Conservation (phyloP, 148 eudicot species). For the Arctostaphylos glauca region DNA sequence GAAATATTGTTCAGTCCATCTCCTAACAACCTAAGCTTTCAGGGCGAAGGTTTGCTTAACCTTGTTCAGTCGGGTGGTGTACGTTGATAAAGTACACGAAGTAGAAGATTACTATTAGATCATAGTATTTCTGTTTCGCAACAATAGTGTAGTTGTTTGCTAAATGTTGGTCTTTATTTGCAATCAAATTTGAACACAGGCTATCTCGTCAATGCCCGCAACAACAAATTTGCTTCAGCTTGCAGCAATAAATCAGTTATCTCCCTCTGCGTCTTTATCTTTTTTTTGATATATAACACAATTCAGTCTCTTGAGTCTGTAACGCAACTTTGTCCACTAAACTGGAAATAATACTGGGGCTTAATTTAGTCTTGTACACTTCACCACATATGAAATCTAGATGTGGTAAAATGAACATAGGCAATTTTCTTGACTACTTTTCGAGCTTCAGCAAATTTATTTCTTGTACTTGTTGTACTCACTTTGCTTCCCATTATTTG, state of each 20-base stretch:
- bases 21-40: not conserved
- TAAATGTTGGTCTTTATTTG: not conserved
- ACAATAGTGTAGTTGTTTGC: not conserved
- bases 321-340: not conserved
- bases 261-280: not conserved
- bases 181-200: not conserved
- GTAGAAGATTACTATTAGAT: too few species aligned
- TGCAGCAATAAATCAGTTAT: not conserved
- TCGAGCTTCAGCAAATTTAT: too few species aligned
- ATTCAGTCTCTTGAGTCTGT: too few species aligned
- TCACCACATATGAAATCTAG: not conserved
- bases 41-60: not conserved
- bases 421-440: too few species aligned
- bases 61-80: not conserved
- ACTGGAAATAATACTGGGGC: not conserved
- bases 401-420: not conserved
- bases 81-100: not conserved
- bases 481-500: not conserved
- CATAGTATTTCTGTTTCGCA: too few species aligned
- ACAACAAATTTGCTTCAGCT: too few species aligned
- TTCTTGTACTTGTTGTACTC: not conserved
- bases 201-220: not conserved
- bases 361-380: not conserved
- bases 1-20: too few species aligned
- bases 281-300: not conserved